These are phyloP conservation scores for Prunus armeniaca DNA, from an alignment of 306 rosid species.

Conservation along the genomic window DNA sequence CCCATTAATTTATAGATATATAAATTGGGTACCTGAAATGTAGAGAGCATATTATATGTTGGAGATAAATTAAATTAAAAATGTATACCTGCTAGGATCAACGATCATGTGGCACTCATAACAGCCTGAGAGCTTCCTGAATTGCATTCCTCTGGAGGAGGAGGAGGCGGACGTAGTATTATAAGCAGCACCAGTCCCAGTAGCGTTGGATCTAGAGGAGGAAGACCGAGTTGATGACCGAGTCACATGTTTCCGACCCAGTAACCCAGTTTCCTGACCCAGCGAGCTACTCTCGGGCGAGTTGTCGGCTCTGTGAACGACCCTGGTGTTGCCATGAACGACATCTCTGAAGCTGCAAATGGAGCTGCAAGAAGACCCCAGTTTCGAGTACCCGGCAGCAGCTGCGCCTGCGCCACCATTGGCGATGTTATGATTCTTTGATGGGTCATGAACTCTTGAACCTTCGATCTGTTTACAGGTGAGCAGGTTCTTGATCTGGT, in stretches of 20 bases:
- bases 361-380: conserved; percentile 90
- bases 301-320: conserved; percentile 77
- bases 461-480: conserved; percentile 89
- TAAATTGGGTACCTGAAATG: too few species aligned
- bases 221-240: conserved; percentile 36
- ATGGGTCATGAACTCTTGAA: conserved; percentile 69
- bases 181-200: conserved; percentile 24
- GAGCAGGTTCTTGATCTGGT: conserved; percentile 80
- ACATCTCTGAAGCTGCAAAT: conserved; percentile 90
- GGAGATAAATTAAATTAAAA: too few species aligned
- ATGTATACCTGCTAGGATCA: conserved; percentile 69
- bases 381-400: conserved; percentile 43
- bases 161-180: conserved; percentile 48
- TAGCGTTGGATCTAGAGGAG: conserved; percentile 48
- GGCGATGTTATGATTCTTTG: conserved; percentile 21
- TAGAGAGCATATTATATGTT: too few species aligned
- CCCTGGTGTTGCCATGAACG: conserved; percentile 77
- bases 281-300: conserved; percentile 86
- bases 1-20: neutral
- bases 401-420: neutral
- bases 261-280: conserved; percentile 70
- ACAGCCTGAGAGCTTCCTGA: conserved; percentile 90
- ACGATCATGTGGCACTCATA: conserved; percentile 93
- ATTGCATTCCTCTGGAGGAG: conserved; percentile 83
- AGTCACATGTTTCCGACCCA: conserved; percentile 41